Base-by-base conservation (phyloP, 768 basidiomycete genomes). In the Lentinula aciculospora region DNA sequence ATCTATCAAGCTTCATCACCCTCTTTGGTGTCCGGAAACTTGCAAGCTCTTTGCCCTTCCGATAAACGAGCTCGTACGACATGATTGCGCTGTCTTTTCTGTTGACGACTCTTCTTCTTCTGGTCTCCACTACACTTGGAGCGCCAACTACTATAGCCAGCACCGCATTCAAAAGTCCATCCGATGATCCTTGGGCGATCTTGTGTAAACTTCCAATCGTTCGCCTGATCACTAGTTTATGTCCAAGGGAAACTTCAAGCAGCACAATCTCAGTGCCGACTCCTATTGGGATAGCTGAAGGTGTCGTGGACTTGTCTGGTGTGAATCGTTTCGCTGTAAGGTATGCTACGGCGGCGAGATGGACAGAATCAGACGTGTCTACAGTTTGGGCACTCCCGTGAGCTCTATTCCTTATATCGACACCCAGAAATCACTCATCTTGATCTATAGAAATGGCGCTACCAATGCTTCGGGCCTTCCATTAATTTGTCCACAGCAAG, bases 401-500 rank as follows among this genome's bases (percentile, higher is more conserved):
- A 65, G 84, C 29, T 46, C n/a, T n/a, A n/a, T n/a, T n/a, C n/a
- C n/a, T n/a, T n/a, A n/a, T n/a, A n/a, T n/a, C n/a, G n/a, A n/a
- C n/a, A n/a, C n/a, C n/a, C n/a, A 32, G 56, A 25, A 32, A 51
- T 28, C n/a, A n/a, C 58, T 28, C 34, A 34, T 47, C 28, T 28
- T 60, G 59, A 47, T 50, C 37, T 53, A 48, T 60, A 88, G 86
- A 3, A 79, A 80, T 61, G 78, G 76, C 15, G 68, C 76, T 31
- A 74, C 76, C 4, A 76, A 88, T 66, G 71, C 74, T 10, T 73
- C 84, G 0, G 71, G 70, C 8, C 72, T 89, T 31, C 91, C 92
- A 19, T 75, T 84, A 3, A 78, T 83, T 7, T 95, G 92, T 67
- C 86, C 89, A 8, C 93, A 94, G 68, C 71, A 72, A 45, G 71